phyloP scores from a whole-genome alignment of 1,284 basidiomycete genomes.

The Marasmius oreades region DNA sequence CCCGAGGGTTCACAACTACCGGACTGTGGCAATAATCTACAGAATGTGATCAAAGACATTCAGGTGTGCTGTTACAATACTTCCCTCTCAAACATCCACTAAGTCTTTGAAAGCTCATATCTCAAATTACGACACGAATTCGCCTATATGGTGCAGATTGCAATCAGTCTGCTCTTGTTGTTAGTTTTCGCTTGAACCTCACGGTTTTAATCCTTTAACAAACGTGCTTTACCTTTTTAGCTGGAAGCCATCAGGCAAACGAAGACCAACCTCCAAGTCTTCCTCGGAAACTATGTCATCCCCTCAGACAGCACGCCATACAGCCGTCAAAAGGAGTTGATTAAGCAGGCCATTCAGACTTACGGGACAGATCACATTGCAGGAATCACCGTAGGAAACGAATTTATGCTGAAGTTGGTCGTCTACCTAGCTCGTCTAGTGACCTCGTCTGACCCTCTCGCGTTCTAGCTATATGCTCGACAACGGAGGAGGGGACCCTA shows the following conservation, averaged over 20 bases:
- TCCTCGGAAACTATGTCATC: constrained; percentile 75
- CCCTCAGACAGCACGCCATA: constrained; percentile 68
- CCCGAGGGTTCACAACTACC: constrained; percentile 52
- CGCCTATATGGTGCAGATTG: constrained; percentile 17
- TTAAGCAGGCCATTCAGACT: constrained; percentile 66
- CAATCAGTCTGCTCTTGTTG: constrained; percentile 23
- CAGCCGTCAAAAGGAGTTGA: constrained; percentile 62
- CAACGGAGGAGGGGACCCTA: constrained; percentile 41
- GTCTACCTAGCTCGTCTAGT: background rate
- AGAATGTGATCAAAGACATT: constrained; percentile 42
- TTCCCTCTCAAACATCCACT: background rate
- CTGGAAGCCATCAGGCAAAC: constrained; percentile 85
- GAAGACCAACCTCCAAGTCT: constrained; percentile 86
- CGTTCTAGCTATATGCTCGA: constrained; percentile 48
- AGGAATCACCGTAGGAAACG: constrained; percentile 82
- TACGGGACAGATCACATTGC: constrained; percentile 79
- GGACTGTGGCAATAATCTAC: constrained; percentile 43
- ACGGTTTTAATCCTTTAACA: background rate
- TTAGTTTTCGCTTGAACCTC: constrained; percentile 7
- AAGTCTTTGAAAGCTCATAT: constrained; percentile 33
- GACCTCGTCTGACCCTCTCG: constrained; percentile 1
- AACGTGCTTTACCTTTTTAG: constrained; percentile 22
- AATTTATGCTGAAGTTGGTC: constrained; percentile 76
- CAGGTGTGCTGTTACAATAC: constrained; percentile 29
- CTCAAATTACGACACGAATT: constrained; percentile 33